Conservation (phyloP, 352 stramenopile species). For the Pythium rishiriense region DNA sequence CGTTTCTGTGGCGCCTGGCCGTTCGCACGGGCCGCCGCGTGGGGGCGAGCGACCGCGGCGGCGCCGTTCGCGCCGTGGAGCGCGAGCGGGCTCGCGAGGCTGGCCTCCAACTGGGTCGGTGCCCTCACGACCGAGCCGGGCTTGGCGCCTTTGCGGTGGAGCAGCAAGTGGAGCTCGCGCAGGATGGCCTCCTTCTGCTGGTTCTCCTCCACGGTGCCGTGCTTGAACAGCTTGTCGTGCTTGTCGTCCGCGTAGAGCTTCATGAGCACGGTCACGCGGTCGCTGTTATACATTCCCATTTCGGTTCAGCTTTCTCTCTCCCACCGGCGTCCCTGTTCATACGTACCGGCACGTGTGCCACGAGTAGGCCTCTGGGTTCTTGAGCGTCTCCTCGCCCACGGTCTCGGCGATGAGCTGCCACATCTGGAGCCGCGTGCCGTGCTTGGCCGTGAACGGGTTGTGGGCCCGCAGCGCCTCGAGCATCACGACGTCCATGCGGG, state of each 20-base stretch:
- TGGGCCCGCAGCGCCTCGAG: conserved; percentile 67
- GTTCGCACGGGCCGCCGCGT: background rate
- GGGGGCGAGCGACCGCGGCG: background rate
- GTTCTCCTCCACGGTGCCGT: conserved; percentile 71
- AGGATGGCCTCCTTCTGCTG: conserved; percentile 66
- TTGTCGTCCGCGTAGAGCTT: conserved; percentile 80
- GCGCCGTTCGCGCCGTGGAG: background rate
- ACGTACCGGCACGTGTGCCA: conserved; percentile 83
- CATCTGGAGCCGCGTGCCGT: conserved; percentile 82
- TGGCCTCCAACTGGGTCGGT: conserved; percentile 17
- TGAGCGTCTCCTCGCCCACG: conserved; percentile 57
- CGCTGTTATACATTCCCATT: conserved; percentile 26
- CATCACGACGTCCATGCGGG: conserved; percentile 74
- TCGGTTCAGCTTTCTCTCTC: background rate
- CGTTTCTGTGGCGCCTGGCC: conserved; percentile 15
- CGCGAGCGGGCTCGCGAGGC: background rate
- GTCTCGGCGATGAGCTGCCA: conserved; percentile 73
- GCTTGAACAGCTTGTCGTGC: conserved; percentile 84
- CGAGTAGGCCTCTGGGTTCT: conserved; percentile 71
- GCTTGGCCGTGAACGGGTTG: conserved; percentile 82
- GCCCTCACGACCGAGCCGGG: conserved; percentile 8
- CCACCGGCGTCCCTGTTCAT: background rate
- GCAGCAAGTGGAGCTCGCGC: conserved; percentile 51
- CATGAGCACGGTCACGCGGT: conserved; percentile 75
- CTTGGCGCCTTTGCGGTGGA: conserved; percentile 56